phyloP scores from a whole-genome alignment of 805 yeast genomes.

The Middelhovenomyces tepae region DNA sequence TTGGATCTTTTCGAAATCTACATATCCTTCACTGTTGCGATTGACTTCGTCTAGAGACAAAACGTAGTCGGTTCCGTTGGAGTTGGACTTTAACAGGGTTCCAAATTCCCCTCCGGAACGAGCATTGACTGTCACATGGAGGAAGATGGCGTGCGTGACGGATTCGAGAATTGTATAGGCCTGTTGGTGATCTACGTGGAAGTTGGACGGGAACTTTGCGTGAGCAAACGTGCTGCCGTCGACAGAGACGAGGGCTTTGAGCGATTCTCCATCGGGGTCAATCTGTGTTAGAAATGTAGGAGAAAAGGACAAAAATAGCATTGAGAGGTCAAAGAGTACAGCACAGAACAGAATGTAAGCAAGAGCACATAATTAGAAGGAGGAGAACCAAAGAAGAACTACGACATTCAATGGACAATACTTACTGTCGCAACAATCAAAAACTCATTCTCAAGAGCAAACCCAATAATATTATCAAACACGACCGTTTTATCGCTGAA shows the following conservation, averaged over 20 bases:
- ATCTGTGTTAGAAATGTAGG: too few species aligned
- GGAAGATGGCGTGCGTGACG: conserved; percentile 58
- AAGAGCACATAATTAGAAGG: too few species aligned
- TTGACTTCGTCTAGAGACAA: conserved; percentile 62
- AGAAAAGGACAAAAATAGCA: too few species aligned
- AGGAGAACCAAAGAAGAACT: too few species aligned
- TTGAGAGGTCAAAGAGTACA: too few species aligned
- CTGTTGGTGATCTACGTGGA: conserved; percentile 49
- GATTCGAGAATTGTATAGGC: conserved; percentile 78
- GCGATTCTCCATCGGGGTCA: conserved; percentile 38
- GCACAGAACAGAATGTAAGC: too few species aligned
- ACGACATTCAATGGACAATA: too few species aligned
- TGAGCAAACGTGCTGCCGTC: conserved; percentile 74
- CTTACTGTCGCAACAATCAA: conserved; percentile 55
- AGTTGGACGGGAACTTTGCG: conserved; percentile 65
- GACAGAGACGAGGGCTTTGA: conserved; percentile 64
- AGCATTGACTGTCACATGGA: conserved; percentile 69
- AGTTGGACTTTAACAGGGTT: conserved; percentile 75
- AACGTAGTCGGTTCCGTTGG: conserved; percentile 82
- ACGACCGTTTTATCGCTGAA: conserved; percentile 35
- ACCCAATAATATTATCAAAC: conserved; percentile 59
- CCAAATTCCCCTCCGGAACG: conserved; percentile 56
- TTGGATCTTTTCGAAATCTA: conserved; percentile 79
- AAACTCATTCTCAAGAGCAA: conserved; percentile 62
- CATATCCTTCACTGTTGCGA: conserved; percentile 63